phyloP scores from a whole-genome alignment of 345 rosid genomes.

The Brassica napus region Da-Ae NC_063450.1:3557501-3558000 shows the following conservation, averaged over 20 bases:
- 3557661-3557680: slow-evolving; percentile 66
- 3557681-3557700: slow-evolving; percentile 55
- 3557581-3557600: slow-evolving; percentile 89
- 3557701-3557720: slow-evolving; percentile 61
- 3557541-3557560: slow-evolving; percentile 63
- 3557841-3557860: slow-evolving; percentile 72
- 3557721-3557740: slow-evolving; percentile 52
- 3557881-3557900: slow-evolving; percentile 55
- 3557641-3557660: slow-evolving; percentile 73
- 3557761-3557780: slow-evolving; percentile 88
- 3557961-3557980: not conserved
- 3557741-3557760: slow-evolving; percentile 59
- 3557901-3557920: slow-evolving; percentile 45
- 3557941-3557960: slow-evolving; percentile 90
- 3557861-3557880: slow-evolving; percentile 65
- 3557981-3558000: not conserved
- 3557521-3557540: slow-evolving; percentile 70
- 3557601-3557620: slow-evolving; percentile 76
- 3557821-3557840: slow-evolving; percentile 92
- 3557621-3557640: slow-evolving; percentile 85
- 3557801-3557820: slow-evolving; percentile 65
- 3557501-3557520: slow-evolving; percentile 77
- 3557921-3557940: slow-evolving; percentile 68
- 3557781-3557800: slow-evolving; percentile 64
- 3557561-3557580: slow-evolving; percentile 75